Evolutionary conservation across 1,284 basidiomycete species (phyloP), one percentile per base, ranked within the genome.

Genomic region (Phellopilus nigrolimitatus): DNA sequence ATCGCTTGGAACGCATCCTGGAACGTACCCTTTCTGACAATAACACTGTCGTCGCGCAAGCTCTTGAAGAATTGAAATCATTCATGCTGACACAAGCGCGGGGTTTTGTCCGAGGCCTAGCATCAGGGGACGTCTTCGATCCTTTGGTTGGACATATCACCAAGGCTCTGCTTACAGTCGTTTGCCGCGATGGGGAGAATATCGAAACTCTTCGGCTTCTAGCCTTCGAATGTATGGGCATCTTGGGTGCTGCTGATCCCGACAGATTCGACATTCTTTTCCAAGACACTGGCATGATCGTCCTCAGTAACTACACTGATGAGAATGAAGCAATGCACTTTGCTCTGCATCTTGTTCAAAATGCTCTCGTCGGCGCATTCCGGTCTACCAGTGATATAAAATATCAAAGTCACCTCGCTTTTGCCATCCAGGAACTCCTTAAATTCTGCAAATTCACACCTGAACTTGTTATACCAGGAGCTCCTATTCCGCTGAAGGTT

Each of bases 191-290:
- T 57, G 84, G 81, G 8, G 88, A 91, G 47, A 86, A 80, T 4
- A 79, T 80, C 2, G 83, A 92, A 51, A 63, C 75, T 4, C 63
- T 94, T 33, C 80, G 81, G 15, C 69, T 81, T 37, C 67, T 89
- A 15, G 84, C 89, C 0, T 94, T 90, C 62, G 91, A 97, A 62
- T 97, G 93, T 64, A 82, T 99, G 46, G 94, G 95, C 1, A 79
- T 91, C n/a, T 69, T 99, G 3, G 97, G 97, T 4, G 97, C 97
- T 1, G 78, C 97, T 15, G 97, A 99, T 68, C 95, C 97, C 0
- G 97, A 99, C 71, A 81, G 97, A 51, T 88, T 92, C 62, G 88
- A 92, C 56, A 72, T 90, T 36, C 69, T 70, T 4, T 65, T 75
- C 33, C 75, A 76, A 28, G 83, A 88, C 56, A 68, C 78, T 2